Base-by-base conservation (phyloP, 192 early-diverging fungal species). In the Backusella psychrophila region DNA sequence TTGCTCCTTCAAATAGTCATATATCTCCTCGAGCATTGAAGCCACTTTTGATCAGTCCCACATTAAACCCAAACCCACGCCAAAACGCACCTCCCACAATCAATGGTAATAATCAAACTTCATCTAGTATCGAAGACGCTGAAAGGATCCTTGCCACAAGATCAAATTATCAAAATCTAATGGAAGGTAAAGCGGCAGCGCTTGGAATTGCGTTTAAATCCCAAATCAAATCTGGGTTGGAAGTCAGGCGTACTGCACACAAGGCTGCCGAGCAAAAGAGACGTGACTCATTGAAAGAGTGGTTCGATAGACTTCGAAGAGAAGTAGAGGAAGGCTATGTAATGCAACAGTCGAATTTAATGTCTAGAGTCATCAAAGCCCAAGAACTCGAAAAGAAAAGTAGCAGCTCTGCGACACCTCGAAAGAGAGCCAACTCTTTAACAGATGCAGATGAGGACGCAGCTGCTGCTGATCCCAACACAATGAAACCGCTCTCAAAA, bases 191-290 rank as follows among this genome's bases (percentile, higher is more conserved):
- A 67, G 90, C 92, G 8, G 91, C 91, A 59, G 87, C 89, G 0
- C 78, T 97, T 4, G 94, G 95, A 5, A 86, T 97, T 29, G 86
- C 83, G 1, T 95, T 94, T 83, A 86, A 89, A 46, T 80, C 86
- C 12, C 91, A 96, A 73, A 87, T 96, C 38, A 89, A 93, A 38
- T 88, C 89, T 6, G 93, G 93, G 0, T 82, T 97, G 44, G 95
- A 97, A 80, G 82, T 89, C 0, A 90, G 95, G 14, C 91, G 92
- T 11, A 94, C 92, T 8, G 92, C 90, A 23, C 98, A 99, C 83
- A 97, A 98, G 81, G 92, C 95, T 52, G 96, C 96, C 3, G 98
- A 99, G 81, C 98, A 99, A 81, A 95, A 94, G 79, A 92, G 98
- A 6, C 88, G 98, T 12, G 98, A 99, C 78, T 93, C 93, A 38